Percentiles rank a stretch among this genome's conserved stretches.
These are phyloP conservation scores for Lotmaria passim DNA, from an alignment of 208 protist genomes.

Conservation along the genomic window DNA sequence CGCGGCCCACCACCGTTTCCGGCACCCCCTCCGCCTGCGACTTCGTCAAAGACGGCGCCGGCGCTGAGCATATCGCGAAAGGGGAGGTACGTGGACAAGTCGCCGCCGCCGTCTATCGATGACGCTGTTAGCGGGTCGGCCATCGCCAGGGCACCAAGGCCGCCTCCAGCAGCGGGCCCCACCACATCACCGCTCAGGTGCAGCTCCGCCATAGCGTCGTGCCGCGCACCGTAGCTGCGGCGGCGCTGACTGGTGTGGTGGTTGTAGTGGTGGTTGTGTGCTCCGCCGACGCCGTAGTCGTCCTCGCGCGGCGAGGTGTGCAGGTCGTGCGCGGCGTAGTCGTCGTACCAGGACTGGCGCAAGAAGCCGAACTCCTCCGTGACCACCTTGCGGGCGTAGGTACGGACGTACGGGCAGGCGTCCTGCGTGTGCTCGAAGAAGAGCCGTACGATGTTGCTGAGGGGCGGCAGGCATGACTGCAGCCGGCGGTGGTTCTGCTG, in stretches of 20 bases:
- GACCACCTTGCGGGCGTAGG: slow-evolving; percentile 58
- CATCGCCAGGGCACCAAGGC: background rate
- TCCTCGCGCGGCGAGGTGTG: slow-evolving; percentile 18
- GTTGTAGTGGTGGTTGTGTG: slow-evolving; percentile 8
- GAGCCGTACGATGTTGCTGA: slow-evolving; percentile 65
- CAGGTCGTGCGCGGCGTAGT: slow-evolving; percentile 22
- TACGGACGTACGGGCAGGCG: slow-evolving; percentile 66
- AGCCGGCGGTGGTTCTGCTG: slow-evolving; percentile 32
- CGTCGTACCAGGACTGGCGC: slow-evolving; percentile 52
- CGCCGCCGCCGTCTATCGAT: slow-evolving; percentile 10
- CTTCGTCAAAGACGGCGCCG: slow-evolving; percentile 15
- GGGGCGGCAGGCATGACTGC: slow-evolving; percentile 36
- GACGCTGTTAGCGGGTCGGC: slow-evolving; percentile 18
- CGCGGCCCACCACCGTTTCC: background rate
- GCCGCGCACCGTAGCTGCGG: slow-evolving; percentile 9
- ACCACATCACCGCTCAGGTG: background rate
- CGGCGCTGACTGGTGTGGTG: background rate
- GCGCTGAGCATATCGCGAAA: slow-evolving; percentile 24
- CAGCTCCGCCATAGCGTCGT: background rate
- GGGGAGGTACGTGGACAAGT: slow-evolving; percentile 21
- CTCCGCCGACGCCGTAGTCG: slow-evolving; percentile 18
- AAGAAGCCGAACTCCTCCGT: slow-evolving; percentile 71
- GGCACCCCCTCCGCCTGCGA: background rate
- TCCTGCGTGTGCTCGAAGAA: slow-evolving; percentile 65
- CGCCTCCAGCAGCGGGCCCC: background rate